phyloP scores from a whole-genome alignment of 2,329 filamentous ascomycete genomes.

The Verticillium longisporum region DNA sequence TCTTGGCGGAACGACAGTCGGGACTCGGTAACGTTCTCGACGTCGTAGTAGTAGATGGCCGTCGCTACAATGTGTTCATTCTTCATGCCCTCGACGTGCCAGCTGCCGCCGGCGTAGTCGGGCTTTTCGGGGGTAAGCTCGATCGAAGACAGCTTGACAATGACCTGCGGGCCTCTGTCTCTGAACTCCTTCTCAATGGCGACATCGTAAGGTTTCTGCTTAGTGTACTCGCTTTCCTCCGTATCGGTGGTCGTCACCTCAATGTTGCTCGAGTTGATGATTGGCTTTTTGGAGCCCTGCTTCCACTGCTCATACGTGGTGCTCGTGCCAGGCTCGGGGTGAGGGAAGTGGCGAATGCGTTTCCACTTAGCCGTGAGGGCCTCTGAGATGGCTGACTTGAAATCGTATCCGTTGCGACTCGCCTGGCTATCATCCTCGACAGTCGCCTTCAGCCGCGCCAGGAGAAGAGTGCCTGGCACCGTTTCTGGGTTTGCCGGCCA shows the following conservation, averaged over 20 bases:
- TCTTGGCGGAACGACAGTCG: constrained; percentile 42
- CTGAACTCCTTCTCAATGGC: constrained; percentile 21
- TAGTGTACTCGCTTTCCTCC: neutral
- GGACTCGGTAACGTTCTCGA: constrained; percentile 50
- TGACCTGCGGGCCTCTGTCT: constrained; percentile 44
- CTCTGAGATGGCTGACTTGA: neutral
- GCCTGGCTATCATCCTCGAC: neutral
- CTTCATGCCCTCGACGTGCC: constrained; percentile 47
- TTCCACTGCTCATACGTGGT: neutral
- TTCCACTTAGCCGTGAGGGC: neutral
- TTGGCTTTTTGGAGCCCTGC: neutral
- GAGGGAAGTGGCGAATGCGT: neutral
- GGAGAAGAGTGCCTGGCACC: neutral
- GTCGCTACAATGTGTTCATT: constrained; percentile 61
- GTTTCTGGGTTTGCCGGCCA: neutral
- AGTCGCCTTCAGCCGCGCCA: neutral
- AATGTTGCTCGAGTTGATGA: neutral
- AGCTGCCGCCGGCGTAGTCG: constrained; percentile 42
- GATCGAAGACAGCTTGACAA: constrained; percentile 57
- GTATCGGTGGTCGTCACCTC: neutral
- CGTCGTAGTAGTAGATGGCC: constrained; percentile 55
- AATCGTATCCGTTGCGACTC: neutral
- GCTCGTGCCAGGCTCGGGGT: neutral
- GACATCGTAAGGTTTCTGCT: constrained; percentile 12
- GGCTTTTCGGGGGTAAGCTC: constrained; percentile 53